phyloP scores from a whole-genome alignment of 805 yeast genomes.

The Nakazawaea wyomingensis region DNA sequence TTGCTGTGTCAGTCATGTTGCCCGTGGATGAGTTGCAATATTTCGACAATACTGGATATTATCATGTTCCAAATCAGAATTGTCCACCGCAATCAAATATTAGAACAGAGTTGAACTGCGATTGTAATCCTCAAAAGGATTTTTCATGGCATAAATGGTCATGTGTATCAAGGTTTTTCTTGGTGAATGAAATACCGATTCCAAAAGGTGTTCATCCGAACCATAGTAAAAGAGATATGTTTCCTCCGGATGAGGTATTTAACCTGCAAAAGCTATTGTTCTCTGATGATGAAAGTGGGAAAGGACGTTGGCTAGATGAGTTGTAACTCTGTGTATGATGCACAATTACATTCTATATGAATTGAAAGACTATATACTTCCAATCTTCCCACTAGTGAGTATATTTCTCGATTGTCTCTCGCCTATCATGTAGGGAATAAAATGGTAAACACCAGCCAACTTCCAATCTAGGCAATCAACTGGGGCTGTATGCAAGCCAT shows the following conservation, averaged over 20 bases:
- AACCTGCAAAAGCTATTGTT: not conserved
- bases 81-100: slow-evolving; percentile 48
- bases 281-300: not conserved
- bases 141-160: slow-evolving; percentile 48
- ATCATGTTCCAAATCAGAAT: slow-evolving; percentile 48
- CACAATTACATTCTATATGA: too few relatives aligned
- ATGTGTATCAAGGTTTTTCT: slow-evolving; percentile 42
- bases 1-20: slow-evolving; percentile 54
- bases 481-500: not conserved
- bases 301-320: not conserved
- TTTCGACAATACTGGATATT: slow-evolving; percentile 57
- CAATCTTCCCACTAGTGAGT: too few relatives aligned
- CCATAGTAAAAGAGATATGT: slow-evolving; percentile 10
- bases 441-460: too few relatives aligned
- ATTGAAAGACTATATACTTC: too few relatives aligned
- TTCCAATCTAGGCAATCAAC: not conserved
- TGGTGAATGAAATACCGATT: slow-evolving; percentile 15
- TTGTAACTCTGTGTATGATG: too few relatives aligned
- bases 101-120: slow-evolving; percentile 42
- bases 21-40: slow-evolving; percentile 47
- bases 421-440: too few relatives aligned
- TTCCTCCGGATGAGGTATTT: not conserved
- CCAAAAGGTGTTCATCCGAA: slow-evolving; percentile 17
- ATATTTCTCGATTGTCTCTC: too few relatives aligned
- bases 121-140: slow-evolving; percentile 42